Base-by-base conservation (phyloP, 1,284 basidiomycete genomes). In the Boletus hoseneyae region DNA sequence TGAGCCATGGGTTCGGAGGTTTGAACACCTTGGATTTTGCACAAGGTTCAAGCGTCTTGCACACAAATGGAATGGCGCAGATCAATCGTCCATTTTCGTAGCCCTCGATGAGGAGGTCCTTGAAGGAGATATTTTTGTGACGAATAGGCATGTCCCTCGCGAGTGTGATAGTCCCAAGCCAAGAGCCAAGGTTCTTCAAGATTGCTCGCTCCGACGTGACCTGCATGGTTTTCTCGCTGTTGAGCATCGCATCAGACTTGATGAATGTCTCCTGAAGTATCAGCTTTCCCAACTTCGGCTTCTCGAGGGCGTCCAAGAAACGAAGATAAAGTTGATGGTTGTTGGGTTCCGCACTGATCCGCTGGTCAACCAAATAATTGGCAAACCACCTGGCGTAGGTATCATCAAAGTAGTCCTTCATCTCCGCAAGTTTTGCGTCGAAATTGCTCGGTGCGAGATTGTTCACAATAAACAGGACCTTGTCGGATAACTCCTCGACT, bases 1-100 rank as follows among this genome's bases (percentile, higher is more conserved):
- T 94, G 50, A 99, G 72, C 97, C 97, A 99, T 1, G 97, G 97
- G 69, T 99, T 99, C 23, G 97, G 97, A 15, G 92, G 89, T 62
- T 82, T 86, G 82, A 99, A 99, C 33, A 99, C 91, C 55, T 78
- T 85, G 38, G 94, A 97, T 64, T 87, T 85, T 48, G 85, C 79
- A 60, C 92, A 95, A 45, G 92, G 91, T 65, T 95, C 92, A 48
- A 99, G 80, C 5, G 96, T 88, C 71, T 97, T 98, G 83, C 95
- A 98, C 27, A 99, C 92, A 68, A 99, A 99, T 1, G 97, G 95
- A 55, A 99, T 97, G 9, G 95, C 94, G 13, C 98, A 91, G 42
- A 96, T 85, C 40, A 98, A 78, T 42, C 95, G 85, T 52, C 92
- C 90, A 58, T 81, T 90, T 64, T 98, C 95, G 67, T 93, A 97